A percentile compares a stretch with the other conserved stretches of the same genome.
phyloP scores from a whole-genome alignment of 495 filamentous ascomycete species.

The Amniculicola lignicola region DNA sequence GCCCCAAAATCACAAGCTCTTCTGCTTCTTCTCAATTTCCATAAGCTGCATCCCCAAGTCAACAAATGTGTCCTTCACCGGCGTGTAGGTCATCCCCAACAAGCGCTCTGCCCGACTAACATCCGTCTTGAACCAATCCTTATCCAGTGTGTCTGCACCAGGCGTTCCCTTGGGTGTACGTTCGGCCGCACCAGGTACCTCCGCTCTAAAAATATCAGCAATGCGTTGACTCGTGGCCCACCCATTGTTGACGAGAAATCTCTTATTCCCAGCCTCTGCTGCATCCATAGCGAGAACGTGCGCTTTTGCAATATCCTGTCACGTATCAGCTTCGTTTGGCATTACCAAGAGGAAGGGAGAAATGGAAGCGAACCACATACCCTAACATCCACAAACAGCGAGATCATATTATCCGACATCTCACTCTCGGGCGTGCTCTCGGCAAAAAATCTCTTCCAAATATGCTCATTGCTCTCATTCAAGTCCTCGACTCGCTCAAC shows the following conservation, averaged over 20 bases:
- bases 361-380: background rate
- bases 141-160: background rate
- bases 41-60: constrained; percentile 11
- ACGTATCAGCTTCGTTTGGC: too few relatives aligned
- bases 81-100: background rate
- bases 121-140: background rate
- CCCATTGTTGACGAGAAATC: constrained; percentile 2
- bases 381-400: constrained; percentile 12
- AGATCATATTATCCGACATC: constrained; percentile 5
- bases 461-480: constrained; percentile 12
- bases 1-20: too few relatives aligned
- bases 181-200: background rate
- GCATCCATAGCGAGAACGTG: constrained; percentile 11
- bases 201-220: constrained; percentile 4
- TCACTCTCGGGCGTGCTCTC: background rate
- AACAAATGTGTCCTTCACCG: constrained; percentile 11
- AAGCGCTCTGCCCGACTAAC: background rate
- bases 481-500: background rate
- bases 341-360: too few relatives aligned
- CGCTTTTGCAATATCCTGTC: constrained; percentile 4
- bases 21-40: constrained; percentile 15
- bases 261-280: background rate
- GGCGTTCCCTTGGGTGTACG: constrained; percentile 5
- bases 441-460: constrained; percentile 3
- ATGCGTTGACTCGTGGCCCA: constrained; percentile 5